Percentiles rank a stretch among this genome's conserved stretches.
These are phyloP conservation scores for Epichloe elymi DNA, from an alignment of 2,329 filamentous ascomycete species.

Conservation along the genomic window DNA sequence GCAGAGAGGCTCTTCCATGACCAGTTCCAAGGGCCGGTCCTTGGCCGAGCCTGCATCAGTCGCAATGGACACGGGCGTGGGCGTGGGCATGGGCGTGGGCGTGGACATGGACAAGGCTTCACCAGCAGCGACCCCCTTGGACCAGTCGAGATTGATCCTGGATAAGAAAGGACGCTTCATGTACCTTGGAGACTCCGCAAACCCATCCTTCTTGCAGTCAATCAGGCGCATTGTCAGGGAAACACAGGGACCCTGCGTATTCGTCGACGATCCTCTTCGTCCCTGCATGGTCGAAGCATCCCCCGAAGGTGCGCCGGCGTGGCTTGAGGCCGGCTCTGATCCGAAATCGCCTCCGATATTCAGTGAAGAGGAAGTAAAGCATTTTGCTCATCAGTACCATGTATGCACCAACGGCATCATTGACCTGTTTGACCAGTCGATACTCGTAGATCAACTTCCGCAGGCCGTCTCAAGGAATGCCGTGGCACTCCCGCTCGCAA, in stretches of 20 bases:
- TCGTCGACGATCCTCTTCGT: constrained; percentile 16
- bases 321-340: constrained; percentile 6
- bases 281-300: constrained; percentile 15
- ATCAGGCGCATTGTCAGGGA: constrained; percentile 13
- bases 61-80: neutral
- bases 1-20: neutral
- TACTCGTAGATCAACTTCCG: constrained; percentile 13
- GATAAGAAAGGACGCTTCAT: constrained; percentile 6
- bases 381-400: constrained; percentile 2
- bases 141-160: constrained; percentile 6
- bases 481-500: constrained; percentile 2
- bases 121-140: constrained; percentile 9
- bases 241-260: constrained; percentile 12
- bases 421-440: constrained; percentile 18
- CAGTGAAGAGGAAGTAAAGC: constrained; percentile 3
- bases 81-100: neutral
- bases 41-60: neutral
- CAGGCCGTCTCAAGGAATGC: constrained; percentile 6
- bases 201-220: constrained; percentile 14
- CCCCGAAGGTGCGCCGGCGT: constrained; percentile 11
- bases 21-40: neutral
- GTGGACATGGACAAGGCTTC: constrained; percentile 7
- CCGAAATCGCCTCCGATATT: neutral
- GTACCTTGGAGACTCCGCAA: constrained; percentile 6
- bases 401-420: constrained; percentile 19